A percentile compares a stretch with the other conserved stretches of the same genome.
Evolutionary conservation across 306 rosid genomes (phyloP).

Genomic region (Abrus precatorius): DNA sequence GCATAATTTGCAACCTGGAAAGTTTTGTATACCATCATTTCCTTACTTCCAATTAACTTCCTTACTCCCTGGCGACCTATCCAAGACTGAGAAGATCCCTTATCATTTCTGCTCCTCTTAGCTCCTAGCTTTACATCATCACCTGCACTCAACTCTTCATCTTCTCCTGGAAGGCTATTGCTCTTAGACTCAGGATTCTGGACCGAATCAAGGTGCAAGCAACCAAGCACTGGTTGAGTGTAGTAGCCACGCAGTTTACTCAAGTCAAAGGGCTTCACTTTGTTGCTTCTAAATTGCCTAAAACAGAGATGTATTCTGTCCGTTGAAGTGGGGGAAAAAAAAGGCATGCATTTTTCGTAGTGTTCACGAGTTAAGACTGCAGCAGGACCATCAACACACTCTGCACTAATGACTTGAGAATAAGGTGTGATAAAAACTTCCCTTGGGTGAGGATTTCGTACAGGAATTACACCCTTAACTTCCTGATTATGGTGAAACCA

Average conservation of each 20-base stretch:
- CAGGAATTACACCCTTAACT: constrained; percentile 78
- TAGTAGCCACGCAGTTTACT: constrained; percentile 86
- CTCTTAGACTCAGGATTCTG: constrained; percentile 53
- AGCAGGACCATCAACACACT: constrained; percentile 96
- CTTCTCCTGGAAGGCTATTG: constrained; percentile 66
- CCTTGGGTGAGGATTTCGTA: constrained; percentile 86
- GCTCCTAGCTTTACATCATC: constrained; percentile 66
- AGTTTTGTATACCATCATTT: constrained; percentile 60
- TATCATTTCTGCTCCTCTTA: constrained; percentile 78
- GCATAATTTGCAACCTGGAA: constrained; percentile 57
- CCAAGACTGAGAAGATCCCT: constrained; percentile 55
- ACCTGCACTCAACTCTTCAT: constrained; percentile 63
- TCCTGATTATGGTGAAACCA: constrained; percentile 98
- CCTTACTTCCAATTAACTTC: constrained; percentile 60
- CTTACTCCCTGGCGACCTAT: constrained; percentile 61
- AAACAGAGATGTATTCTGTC: constrained; percentile 82
- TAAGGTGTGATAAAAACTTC: constrained; percentile 95
- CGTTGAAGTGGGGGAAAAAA: constrained; percentile 66
- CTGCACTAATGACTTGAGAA: constrained; percentile 95
- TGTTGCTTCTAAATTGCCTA: constrained; percentile 88
- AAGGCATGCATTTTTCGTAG: constrained; percentile 73
- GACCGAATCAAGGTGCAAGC: constrained; percentile 64
- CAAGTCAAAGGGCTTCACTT: constrained; percentile 90
- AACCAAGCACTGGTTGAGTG: constrained; percentile 83
- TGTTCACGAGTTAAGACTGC: constrained; percentile 86